These are phyloP conservation scores for Clavispora vitiphila DNA, from an alignment of 805 yeast species.

Conservation along the genomic window DNA sequence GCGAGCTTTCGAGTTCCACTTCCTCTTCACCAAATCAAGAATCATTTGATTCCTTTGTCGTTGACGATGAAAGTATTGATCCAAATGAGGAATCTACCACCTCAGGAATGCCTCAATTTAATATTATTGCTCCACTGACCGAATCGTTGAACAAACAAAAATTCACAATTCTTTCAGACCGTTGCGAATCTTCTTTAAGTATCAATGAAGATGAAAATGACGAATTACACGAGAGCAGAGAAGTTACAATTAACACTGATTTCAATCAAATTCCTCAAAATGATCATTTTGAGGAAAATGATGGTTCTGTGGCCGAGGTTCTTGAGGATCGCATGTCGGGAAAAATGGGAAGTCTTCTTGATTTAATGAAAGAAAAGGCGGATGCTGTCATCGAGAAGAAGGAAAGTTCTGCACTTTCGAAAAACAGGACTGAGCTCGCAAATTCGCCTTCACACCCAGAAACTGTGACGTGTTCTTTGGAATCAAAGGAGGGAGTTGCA, in stretches of 20 bases:
- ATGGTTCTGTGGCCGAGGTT: neutral
- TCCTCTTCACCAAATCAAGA: too few relatives aligned
- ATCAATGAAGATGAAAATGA: neutral
- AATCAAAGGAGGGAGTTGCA: too few relatives aligned
- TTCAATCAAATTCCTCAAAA: neutral
- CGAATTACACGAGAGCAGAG: neutral
- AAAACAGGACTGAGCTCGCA: neutral
- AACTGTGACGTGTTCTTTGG: too few relatives aligned
- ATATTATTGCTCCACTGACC: conserved; percentile 1
- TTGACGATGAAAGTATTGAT: neutral
- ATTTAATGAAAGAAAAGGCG: neutral
- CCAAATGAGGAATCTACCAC: too few relatives aligned
- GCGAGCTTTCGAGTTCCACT: too few relatives aligned
- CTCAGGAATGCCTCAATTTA: neutral
- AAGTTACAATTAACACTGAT: neutral
- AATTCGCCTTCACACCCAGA: neutral
- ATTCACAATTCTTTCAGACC: neutral
- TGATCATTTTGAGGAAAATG: neutral
- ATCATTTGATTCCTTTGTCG: too few relatives aligned
- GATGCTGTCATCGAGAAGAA: neutral
- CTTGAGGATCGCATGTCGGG: neutral
- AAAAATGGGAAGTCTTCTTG: neutral
- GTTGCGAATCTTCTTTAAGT: neutral
- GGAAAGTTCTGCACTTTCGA: neutral
- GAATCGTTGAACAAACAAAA: neutral